Conservation (phyloP, 257 asterid species). For the Fraxinus anomala region DNA sequence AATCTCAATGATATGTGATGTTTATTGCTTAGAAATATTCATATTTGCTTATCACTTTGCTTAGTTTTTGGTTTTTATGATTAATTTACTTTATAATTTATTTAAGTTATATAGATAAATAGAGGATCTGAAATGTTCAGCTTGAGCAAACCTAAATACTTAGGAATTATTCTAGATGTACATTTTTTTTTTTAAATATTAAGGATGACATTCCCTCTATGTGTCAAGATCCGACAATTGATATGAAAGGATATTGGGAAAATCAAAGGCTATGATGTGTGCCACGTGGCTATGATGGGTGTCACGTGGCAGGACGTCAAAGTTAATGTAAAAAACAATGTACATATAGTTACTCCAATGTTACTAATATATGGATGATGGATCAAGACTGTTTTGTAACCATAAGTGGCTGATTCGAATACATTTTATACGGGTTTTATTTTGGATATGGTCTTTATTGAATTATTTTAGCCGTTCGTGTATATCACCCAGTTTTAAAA, state of each 20-base stretch:
- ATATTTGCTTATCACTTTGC: background rate
- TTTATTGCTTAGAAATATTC: background rate
- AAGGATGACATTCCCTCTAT: too few species aligned
- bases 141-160: background rate
- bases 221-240: too few species aligned
- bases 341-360: background rate
- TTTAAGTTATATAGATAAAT: conserved; percentile 21
- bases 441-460: background rate
- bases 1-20: conserved; percentile 18
- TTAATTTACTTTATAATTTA: conserved; percentile 14
- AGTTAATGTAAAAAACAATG: too few species aligned
- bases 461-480: background rate
- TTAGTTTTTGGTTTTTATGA: background rate
- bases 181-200: too few species aligned
- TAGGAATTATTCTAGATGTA: too few species aligned
- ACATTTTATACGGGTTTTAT: background rate
- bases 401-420: background rate
- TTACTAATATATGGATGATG: background rate
- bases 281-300: too few species aligned
- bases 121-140: conserved; percentile 24
- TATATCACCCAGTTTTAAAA: background rate
- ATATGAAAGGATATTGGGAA: too few species aligned
- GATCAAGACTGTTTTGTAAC: background rate
- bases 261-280: too few species aligned
- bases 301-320: too few species aligned